Conservation (phyloP, 805 yeast species). For the Yamadazyma laniorum region DNA sequence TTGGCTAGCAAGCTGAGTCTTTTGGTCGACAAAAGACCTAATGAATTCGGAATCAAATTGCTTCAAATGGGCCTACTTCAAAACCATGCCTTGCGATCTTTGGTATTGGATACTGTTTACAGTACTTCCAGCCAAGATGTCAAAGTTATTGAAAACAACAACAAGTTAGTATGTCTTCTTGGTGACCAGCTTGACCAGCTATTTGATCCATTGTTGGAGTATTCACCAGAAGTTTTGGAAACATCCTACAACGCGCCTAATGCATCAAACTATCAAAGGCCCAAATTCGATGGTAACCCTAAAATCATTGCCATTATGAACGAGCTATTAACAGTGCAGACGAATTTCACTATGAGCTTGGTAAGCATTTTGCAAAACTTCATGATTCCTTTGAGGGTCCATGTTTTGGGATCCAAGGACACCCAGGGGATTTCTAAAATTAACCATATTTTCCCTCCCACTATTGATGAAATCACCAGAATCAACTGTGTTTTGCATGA, state of each 20-base stretch:
- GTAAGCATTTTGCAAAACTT: constrained; percentile 77
- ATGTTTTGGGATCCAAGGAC: constrained; percentile 55
- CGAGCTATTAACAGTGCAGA: constrained; percentile 71
- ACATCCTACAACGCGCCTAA: constrained; percentile 64
- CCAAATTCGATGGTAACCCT: constrained; percentile 18
- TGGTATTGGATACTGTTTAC: constrained; percentile 74
- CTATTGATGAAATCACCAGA: constrained; percentile 90
- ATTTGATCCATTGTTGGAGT: constrained; percentile 87
- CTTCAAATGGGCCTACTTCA: constrained; percentile 59
- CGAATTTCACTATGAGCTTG: constrained; percentile 66
- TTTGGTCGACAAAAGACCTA: constrained; percentile 52
- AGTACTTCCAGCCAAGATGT: constrained; percentile 27
- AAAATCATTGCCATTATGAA: constrained; percentile 54
- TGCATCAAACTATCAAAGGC: constrained; percentile 12
- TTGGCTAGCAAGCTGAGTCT: constrained; percentile 65
- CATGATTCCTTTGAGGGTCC: constrained; percentile 73
- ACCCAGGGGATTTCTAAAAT: constrained; percentile 60
- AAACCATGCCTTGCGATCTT: constrained; percentile 47
- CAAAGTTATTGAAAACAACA: constrained; percentile 60
- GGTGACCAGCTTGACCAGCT: constrained; percentile 87
- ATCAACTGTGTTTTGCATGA: constrained; percentile 83
- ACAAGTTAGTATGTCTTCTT: constrained; percentile 67
- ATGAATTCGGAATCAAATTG: constrained; percentile 55
- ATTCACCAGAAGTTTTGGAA: constrained; percentile 87
- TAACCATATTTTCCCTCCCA: constrained; percentile 86